Evolutionary conservation across 106 monocot species (phyloP), one percentile per base, ranked within the genome.

Genomic region (Cymbidium sinense): DNA sequence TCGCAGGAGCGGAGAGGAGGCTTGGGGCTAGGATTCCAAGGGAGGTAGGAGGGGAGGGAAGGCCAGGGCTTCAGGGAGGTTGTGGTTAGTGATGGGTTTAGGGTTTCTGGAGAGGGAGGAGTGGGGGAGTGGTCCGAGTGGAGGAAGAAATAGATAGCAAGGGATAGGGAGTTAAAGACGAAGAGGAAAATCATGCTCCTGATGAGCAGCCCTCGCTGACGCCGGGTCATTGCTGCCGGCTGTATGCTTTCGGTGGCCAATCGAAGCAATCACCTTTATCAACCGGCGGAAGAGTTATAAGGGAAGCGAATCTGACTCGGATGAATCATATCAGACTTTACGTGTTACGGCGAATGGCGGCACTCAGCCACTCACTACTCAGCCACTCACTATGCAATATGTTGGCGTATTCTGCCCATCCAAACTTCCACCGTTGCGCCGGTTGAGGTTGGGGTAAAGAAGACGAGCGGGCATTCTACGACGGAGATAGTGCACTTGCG

Each of bases 61-160:
- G 95, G 95, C 99, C 99, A 99, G 5, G 95, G 87, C 73, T 99
- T 99, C 2, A 89, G 86, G 77, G 69, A 23, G 43, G 44, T 21
- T 12, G 74, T 74, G 74, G 74, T 27, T 43, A 18, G 65, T 33
- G 65, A 50, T 77, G 43, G 76, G 79, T 31, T 76, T 76, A 50
- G 1, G 65, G 58, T 34, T n/a, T 23, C 37, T 55, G 75, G 6
- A 7, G 47, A 64, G 47, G 77, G 29, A 15, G 34, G 0, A 67
- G 39, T 6, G 79, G 80, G 12, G 30, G 81, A 29, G 83, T n/a
- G n/a, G n/a, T n/a, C n/a, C n/a, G n/a, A n/a, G n/a, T 88, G 81
- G 81, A 93, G 31, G 27, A 74, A 74, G 44, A 74, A 74, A 27
- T 74, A 74, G 11, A 74, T 23, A n/a, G 74, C 25, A 74, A 74